Base-by-base conservation (phyloP, 371 early-diverging fungal genomes). In the Lichtheimia corymbifera region DNA sequence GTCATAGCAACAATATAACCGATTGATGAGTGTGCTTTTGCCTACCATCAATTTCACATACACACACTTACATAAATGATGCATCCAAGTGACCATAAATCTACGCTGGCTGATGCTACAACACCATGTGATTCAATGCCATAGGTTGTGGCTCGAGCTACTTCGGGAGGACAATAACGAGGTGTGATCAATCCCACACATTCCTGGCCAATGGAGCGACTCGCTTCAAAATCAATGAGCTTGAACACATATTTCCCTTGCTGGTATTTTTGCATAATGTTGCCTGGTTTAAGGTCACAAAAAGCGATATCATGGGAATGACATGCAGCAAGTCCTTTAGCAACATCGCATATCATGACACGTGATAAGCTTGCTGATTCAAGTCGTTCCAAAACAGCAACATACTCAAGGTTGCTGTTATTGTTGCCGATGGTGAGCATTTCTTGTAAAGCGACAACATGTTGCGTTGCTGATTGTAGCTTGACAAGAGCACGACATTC, bases 31-130 rank as follows among this genome's bases (percentile, higher is more conserved):
- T n/a, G 45, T n/a, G 11, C 35, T 53, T 22, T 53, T 53, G 24
- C 28, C 6, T 30, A 54, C 6, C 28, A 24, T 40, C 35, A 5
- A 6, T 0, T 9, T 11, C 35, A n/a, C 13, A 3, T 24, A 20
- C 13, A 15, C 12, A 45, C 4, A 56, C 57, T 53, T 56, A 56
- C 57, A 58, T 76, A 80, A 22, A 79, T 60, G 5, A 79, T 68
- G 60, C 79, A 79, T 13, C 79, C 79, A 9, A 79, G 65, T 17
- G 79, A 71, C 79, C 79, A 79, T 6, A 75, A 52, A 66, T 79
- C 79, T 0, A 79, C 72, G 40, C 72, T 73, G 1, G 79, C 71
- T 0, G 76, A 70, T 24, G 79, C 79, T 7, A 79, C 79, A 0
- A 79, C 79, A 49, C 71, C 71, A 11, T 73, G 68, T 4, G 75